phyloP scores from a whole-genome alignment of 2,329 filamentous ascomycete species.

The Calonectria hawksworthii region DNA sequence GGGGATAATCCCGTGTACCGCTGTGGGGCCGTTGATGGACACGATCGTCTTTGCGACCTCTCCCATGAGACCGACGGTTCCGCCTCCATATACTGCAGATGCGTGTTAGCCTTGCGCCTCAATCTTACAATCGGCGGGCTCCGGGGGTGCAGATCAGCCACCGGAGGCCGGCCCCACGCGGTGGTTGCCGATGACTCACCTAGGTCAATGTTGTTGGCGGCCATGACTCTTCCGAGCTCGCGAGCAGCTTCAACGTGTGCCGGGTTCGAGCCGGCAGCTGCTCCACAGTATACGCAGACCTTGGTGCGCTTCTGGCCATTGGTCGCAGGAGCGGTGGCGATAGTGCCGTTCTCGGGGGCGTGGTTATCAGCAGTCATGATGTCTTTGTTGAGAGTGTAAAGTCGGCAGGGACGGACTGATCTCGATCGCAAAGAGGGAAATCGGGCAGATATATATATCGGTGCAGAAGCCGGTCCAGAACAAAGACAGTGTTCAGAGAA shows the following conservation, averaged over 20 bases:
- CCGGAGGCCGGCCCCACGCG: background rate
- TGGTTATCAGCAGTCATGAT: constrained; percentile 49
- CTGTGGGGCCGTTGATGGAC: constrained; percentile 80
- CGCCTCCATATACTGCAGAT: constrained; percentile 86
- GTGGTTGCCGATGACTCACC: constrained; percentile 55
- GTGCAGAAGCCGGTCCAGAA: background rate
- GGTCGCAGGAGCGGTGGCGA: constrained; percentile 40
- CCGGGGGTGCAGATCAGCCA: background rate
- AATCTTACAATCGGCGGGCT: background rate
- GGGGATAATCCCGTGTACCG: constrained; percentile 96
- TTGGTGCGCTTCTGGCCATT: constrained; percentile 65
- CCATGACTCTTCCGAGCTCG: constrained; percentile 79
- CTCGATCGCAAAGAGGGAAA: background rate
- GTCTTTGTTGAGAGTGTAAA: constrained; percentile 18
- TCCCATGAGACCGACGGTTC: constrained; percentile 96
- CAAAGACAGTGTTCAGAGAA: background rate
- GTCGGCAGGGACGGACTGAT: background rate
- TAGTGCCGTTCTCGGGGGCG: constrained; percentile 42
- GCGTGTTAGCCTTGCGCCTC: background rate
- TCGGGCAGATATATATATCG: background rate
- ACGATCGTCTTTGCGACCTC: constrained; percentile 91
- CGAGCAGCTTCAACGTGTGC: constrained; percentile 84
- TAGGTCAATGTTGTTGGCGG: constrained; percentile 83
- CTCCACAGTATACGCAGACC: constrained; percentile 96
- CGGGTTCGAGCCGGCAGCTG: constrained; percentile 79